Conservation (phyloP, 78 protist genomes). For the Trichosphaerium sp. region DNA sequence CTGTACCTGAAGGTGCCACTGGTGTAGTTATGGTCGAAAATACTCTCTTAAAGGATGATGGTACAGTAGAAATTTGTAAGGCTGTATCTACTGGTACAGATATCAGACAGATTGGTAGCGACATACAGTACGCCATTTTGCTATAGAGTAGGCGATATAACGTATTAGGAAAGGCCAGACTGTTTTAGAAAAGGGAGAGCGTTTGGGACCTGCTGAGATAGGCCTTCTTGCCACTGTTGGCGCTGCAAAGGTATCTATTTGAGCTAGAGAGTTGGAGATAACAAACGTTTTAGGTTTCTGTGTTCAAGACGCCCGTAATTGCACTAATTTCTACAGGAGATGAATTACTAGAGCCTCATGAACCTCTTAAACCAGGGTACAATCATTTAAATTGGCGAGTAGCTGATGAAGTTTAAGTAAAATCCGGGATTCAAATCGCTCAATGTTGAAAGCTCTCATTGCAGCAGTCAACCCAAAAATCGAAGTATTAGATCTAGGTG, state of each 20-base stretch:
- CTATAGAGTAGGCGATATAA: no score
- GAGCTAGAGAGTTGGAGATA: no score
- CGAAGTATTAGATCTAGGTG: neutral
- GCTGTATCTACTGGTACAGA: slow-evolving; percentile 15
- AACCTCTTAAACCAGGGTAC: no score
- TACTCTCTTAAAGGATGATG: slow-evolving; percentile 9
- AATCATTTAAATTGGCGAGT: no score
- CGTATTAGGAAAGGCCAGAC: slow-evolving; percentile 16
- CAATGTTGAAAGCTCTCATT: neutral
- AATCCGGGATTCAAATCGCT: neutral
- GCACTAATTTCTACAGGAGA: slow-evolving; percentile 71
- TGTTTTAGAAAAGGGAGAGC: slow-evolving; percentile 10
- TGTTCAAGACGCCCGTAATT: slow-evolving; percentile 3
- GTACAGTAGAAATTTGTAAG: neutral
- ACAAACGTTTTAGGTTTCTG: no score
- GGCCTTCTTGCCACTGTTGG: slow-evolving; percentile 61
- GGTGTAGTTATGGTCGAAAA: slow-evolving; percentile 64
- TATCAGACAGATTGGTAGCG: slow-evolving; percentile 51
- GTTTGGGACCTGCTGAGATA: slow-evolving; percentile 48
- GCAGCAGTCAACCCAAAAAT: neutral
- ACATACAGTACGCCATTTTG: no score
- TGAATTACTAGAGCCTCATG: slow-evolving; percentile 25
- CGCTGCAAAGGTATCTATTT: neutral
- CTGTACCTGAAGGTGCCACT: slow-evolving; percentile 52
- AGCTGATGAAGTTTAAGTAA: no score